Percentiles rank a stretch among this genome's conserved stretches.
Evolutionary conservation across 2,329 filamentous ascomycete species (phyloP).

Genomic region (Penicillium vulpinum): DNA sequence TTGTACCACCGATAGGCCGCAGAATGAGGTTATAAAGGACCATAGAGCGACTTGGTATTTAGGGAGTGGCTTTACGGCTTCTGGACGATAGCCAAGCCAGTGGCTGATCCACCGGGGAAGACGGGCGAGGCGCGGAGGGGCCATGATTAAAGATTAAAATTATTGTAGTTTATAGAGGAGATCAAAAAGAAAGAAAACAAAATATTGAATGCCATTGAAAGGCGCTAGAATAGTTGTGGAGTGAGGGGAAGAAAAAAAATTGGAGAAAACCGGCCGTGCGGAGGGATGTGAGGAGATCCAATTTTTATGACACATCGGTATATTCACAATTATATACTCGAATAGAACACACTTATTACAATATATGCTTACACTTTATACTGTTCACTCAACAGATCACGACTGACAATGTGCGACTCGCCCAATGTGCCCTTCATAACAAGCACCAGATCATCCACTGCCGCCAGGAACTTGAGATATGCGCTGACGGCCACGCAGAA

Average conservation of each 20-base stretch:
- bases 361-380: not conserved
- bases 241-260: conserved; percentile 3
- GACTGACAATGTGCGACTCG: conserved; percentile 40
- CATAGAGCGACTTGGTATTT: conserved; percentile 25
- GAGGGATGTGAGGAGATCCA: conserved; percentile 3
- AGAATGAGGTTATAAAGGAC: conserved; percentile 31
- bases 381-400: conserved; percentile 15
- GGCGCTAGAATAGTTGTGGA: not conserved
- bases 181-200: not conserved
- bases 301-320: conserved; percentile 7
- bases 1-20: conserved; percentile 28
- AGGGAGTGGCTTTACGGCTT: conserved; percentile 24
- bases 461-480: conserved; percentile 47
- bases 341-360: not conserved
- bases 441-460: conserved; percentile 49
- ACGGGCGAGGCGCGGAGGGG: conserved; percentile 23
- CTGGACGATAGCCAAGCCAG: conserved; percentile 31
- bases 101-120: conserved; percentile 29
- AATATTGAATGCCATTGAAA: not conserved
- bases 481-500: conserved; percentile 51
- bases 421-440: conserved; percentile 48
- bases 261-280: conserved; percentile 13
- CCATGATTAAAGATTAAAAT: conserved; percentile 9
- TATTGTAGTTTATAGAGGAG: not conserved
- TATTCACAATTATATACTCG: not conserved